phyloP scores from a whole-genome alignment of 2,329 filamentous ascomycete genomes.

The Teratosphaeria zuluensis region DNA sequence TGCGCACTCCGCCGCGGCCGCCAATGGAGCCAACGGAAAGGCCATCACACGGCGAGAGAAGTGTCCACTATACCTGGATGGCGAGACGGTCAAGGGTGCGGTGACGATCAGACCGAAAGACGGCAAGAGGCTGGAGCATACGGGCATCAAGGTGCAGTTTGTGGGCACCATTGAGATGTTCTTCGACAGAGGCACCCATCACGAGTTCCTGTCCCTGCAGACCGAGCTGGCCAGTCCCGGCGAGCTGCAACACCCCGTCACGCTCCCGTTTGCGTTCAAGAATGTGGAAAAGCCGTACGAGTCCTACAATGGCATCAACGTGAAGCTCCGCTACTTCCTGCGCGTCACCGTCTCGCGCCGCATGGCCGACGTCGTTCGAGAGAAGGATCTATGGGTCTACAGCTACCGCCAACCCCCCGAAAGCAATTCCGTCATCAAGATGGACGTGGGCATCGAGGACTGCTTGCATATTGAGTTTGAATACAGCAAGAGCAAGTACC shows the following conservation, averaged over 20 bases:
- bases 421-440: conserved; percentile 98
- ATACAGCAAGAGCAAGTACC: conserved; percentile 98
- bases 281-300: conserved; percentile 99
- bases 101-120: conserved; percentile 95
- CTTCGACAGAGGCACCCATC: conserved; percentile 97
- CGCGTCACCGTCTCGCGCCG: conserved; percentile 91
- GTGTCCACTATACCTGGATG: conserved; percentile 93
- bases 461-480: conserved; percentile 99
- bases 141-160: conserved; percentile 98
- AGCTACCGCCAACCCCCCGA: conserved; percentile 96
- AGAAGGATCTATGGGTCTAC: conserved; percentile 99
- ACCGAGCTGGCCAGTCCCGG: conserved; percentile 95
- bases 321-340: conserved; percentile 96
- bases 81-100: conserved; percentile 92
- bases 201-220: conserved; percentile 94
- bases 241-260: conserved; percentile 96
- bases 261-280: conserved; percentile 99
- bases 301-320: conserved; percentile 99
- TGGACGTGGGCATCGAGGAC: conserved; percentile 99
- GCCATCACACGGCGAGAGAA: conserved; percentile 65
- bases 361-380: conserved; percentile 95
- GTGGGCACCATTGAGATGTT: conserved; percentile 99
- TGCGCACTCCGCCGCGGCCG: conserved; percentile 53
- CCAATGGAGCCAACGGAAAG: background rate
- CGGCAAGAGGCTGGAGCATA: conserved; percentile 95